Evolutionary conservation across 2,329 filamentous ascomycete genomes (phyloP), one percentile per base, ranked within the genome.

Genomic region (Aquanectria penicillioides): DNA sequence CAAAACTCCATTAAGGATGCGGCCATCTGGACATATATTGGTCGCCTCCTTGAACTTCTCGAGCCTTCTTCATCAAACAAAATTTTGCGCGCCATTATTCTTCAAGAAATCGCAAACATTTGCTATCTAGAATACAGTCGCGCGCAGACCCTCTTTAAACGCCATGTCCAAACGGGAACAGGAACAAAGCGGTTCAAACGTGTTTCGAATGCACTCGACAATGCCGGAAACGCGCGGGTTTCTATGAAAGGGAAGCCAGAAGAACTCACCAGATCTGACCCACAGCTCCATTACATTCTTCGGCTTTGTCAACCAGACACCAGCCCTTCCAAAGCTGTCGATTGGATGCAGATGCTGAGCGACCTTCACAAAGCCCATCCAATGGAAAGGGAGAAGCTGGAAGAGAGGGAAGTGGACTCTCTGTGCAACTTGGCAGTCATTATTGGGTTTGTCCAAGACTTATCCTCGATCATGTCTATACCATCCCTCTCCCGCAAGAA

Each of bases 41-140:
- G 33, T 6, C 62, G 66, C 1, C 73, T 82, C 1, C 63, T 83
- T 2, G 59, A 73, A 5, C 59, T 75, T 1, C 70, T 81, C 1
- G 48, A 73, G 5, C 36, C 5, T 5, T 57, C 52, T 0, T 13
- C 29, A 0, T 64, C 70, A 29, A 63, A 71, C 17, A 80, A 77
- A 62, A 55, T 63, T 0, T 72, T 73, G 31, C 69, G 65, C 5
- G 63, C 61, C 1, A 70, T 77, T 1, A 49, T 83, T 8, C 69
- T 81, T 2, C 80, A 83, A 57, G 81, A 84, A 44, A 58, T 83
- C 0, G 73, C 76, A 22, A 82, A 82, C 41, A 51, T 80, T 4
- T 79, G 75, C 18, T 70, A 81, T n/a, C 55, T 80, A 0, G 80
- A 82, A 46, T 83, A 77, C 41, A 47, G 36, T 1, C 76, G 78